Base-by-base conservation (phyloP, 805 yeast genomes). In the Zygoascus biomembranicola region DNA sequence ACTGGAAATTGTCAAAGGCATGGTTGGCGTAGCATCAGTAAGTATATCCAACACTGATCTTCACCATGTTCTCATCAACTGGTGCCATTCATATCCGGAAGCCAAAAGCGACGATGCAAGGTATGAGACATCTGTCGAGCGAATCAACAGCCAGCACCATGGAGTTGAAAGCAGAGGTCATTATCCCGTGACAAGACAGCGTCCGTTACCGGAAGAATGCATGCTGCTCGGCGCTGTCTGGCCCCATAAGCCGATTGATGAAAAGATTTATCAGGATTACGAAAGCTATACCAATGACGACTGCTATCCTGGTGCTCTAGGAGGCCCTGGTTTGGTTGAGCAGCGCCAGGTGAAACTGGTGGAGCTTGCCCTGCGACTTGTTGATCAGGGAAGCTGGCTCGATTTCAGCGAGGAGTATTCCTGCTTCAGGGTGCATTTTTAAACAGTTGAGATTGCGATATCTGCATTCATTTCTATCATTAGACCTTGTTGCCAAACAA, bases 171-270 rank as follows among this genome's bases (percentile, higher is more conserved):
- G 48, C 8, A 37, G 55, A 13, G 39, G 47, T 13, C 54, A 47
- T 47, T 47, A 48, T 18, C 61, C 62, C 13, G 32, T 52, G 10
- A 19, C 51, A 16, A 43, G 57, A 26, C 54, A 58, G 43, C 52
- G 61, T 28, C 61, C 64, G 2, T 43, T 61, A 10, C 63, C 64
- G 5, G 64, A 61, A 32, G 64, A 61, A 32, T 44, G 53, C 32
- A 46, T 53, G 35, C 28, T 58, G n/a, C 26, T 49, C 5, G 64
- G 64, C 28, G 52, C 59, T 18, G 49, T 47, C 1, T 61, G 64
- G 64, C 50, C 56, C 6, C 44, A 47, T 20, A 48, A 44, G n/a
- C 47, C 53, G 3, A 47, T 47, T 13, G 44, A 52, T n/a, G 43
- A 44, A 8, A 32, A 13, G 14, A 32, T 31, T 5, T 42, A 26